A percentile compares a stretch with the other conserved stretches of the same genome.
Conservation (phyloP, 495 filamentous ascomycete species). For the Aspergillus panamensis region DNA sequence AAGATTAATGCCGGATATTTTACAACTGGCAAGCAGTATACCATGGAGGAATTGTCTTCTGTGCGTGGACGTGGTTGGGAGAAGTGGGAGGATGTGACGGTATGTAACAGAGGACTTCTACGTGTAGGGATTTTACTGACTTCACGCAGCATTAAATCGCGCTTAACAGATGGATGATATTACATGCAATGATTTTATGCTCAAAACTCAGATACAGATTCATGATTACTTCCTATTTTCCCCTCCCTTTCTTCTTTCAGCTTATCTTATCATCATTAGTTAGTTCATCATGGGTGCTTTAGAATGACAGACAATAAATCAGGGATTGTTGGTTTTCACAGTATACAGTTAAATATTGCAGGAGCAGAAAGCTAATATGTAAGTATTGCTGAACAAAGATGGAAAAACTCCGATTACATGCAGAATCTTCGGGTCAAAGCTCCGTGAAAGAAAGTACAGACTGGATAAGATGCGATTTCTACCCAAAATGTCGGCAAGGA, state of each 20-base stretch:
- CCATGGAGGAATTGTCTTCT: slow-evolving; percentile 75
- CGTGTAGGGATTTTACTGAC: no score
- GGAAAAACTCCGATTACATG: neutral
- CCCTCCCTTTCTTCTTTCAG: neutral
- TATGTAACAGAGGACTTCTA: slow-evolving; percentile 24
- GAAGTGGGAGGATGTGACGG: slow-evolving; percentile 62
- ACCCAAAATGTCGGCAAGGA: slow-evolving; percentile 12
- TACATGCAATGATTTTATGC: neutral
- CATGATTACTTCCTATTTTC: neutral
- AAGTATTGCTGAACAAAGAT: neutral
- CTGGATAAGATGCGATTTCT: neutral
- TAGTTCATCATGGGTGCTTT: neutral
- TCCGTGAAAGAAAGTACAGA: slow-evolving; percentile 3
- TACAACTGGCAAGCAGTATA: slow-evolving; percentile 90
- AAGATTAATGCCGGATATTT: slow-evolving; percentile 97
- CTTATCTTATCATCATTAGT: neutral
- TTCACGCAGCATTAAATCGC: slow-evolving; percentile 7
- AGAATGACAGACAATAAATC: neutral
- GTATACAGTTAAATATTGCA: no score
- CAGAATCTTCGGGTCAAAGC: neutral
- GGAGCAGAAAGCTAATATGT: no score
- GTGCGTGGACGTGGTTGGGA: slow-evolving; percentile 94
- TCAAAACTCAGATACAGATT: neutral
- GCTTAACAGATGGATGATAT: neutral
- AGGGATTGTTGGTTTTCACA: neutral